Base-by-base conservation (phyloP, 1,284 basidiomycete species). In the Inonotus obliquus region DNA sequence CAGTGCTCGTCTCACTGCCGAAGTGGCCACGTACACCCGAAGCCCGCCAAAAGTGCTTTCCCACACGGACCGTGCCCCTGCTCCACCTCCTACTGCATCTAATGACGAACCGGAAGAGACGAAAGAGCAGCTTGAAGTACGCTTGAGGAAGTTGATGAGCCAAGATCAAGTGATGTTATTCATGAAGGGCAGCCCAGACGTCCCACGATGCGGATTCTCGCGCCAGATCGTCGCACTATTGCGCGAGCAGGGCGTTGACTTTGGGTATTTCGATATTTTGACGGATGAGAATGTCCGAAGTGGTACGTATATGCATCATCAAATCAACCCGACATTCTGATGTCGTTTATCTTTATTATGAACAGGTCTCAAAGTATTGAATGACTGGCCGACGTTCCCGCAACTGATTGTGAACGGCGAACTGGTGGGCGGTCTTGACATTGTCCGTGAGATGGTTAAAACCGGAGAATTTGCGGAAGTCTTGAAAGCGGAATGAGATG, bases 131-230 rank as follows among this genome's bases (percentile, higher is more conserved):
- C 80, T 94, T 23, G 79, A 82, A 48, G 70, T 72, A 48, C 81
- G 93, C 57, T 82, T 94, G 72, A 76, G 74, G 32, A 68, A 66
- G 53, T 73, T 96, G 63, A 94, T 95, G 91, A 79, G 78, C 59
- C 81, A 84, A 75, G 82, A 77, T 72, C 84, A 84, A 0, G 84
- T 98, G 10, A 93, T 99, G 60, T 75, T 99, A 61, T 98, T 99
- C 82, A 99, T 99, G 96, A 99, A 99, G 77, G 97, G 96, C 23
- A 89, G 87, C 65, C 92, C 93, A 0, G 84, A 89, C 52, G 79
- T 82, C 27, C 97, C 94, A 1, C 87, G 92, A 65, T 96, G 96
- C 68, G 97, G 89, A 9, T 91, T 91, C 75, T 87, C 85, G 54
- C 79, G 88, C 45, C 81, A 86, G 74, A 88, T 86, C 13, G 86